These are phyloP conservation scores for Fraxinus latifolia DNA, from an alignment of 305 asterid species.

Conservation along the genomic window DNA sequence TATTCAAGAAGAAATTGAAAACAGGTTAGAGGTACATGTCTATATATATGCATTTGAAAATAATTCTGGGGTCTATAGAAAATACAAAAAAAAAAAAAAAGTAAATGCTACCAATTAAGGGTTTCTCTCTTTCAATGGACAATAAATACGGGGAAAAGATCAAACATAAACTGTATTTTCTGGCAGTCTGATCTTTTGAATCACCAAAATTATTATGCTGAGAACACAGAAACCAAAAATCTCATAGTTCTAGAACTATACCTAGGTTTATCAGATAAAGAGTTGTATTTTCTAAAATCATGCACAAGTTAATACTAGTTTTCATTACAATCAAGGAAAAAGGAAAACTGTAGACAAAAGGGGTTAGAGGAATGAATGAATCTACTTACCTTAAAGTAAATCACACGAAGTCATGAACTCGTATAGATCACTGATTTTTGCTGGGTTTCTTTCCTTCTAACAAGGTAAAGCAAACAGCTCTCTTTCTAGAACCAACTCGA, in stretches of 20 bases:
- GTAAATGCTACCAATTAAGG: neutral
- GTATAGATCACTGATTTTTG: neutral
- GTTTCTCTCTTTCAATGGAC: neutral
- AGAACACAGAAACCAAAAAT: neutral
- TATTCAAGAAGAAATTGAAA: neutral
- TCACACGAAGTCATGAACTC: neutral
- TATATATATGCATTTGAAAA: neutral
- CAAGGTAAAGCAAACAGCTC: neutral
- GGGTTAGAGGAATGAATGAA: neutral
- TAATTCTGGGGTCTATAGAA: neutral
- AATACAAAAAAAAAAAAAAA: neutral
- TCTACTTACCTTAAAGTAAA: constrained; percentile 30
- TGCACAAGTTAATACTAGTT: neutral
- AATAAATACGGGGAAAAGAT: neutral
- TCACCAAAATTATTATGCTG: neutral
- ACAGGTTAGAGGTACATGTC: neutral
- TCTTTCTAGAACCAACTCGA: neutral
- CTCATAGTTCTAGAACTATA: neutral
- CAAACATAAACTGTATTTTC: neutral
- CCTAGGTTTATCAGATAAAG: neutral
- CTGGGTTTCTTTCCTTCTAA: neutral
- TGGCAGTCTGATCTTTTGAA: neutral
- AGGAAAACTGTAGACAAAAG: neutral
- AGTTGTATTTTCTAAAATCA: neutral
- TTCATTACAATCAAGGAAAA: neutral